Base-by-base conservation (phyloP, 2,329 filamentous ascomycete species). In the Colletotrichum somersetense region DNA sequence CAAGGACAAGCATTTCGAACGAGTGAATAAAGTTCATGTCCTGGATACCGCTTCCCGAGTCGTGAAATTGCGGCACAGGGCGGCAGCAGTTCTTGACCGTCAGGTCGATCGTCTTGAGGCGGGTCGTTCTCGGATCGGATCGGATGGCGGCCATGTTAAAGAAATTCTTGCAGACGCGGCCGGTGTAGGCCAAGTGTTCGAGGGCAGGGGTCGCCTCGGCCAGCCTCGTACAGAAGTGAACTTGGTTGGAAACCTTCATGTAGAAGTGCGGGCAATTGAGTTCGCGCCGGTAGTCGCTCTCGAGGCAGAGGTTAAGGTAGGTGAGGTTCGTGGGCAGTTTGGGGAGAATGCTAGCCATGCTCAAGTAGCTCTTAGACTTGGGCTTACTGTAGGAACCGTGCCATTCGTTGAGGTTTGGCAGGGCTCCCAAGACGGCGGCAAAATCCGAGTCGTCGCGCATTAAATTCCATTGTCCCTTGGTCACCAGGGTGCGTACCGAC, bases 391-490 rank as follows among this genome's bases (percentile, higher is more conserved):
- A 91, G 7, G 86, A 88, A n/a, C 85, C 87, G 71, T 89, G 87
- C 88, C 88, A 90, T 75, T 89, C 88, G 62, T 83, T 81, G n/a
- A 94, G 81, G 73, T 89, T 90, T 1, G 92, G 92, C 55, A 94
- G 79, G 6, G 91, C 91, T 16, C 82, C 80, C 26, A 89, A 84
- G 62, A 95, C 86, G 63, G 85, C 85, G 67, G 85, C 81, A 80
- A 92, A 94, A 79, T 94, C 91, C 23, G 61, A 82, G 55, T 88
- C 83, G 20, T 87, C 84, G 58, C 92, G 86, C 79, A 93, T 91
- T 38, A 94, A 85, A 77, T 94, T 94, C 92, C 92, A 95, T 75
- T 93, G 91, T 8, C 92, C 92, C 76, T 92, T 91, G 80, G 92
- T 91, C 55, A 94, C 88, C 26, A 94, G 85, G 0, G 91, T 93